A percentile compares a stretch with the other conserved stretches of the same genome.
These are phyloP conservation scores for Phytophthora lateralis DNA, from an alignment of 352 stramenopile species.

Conservation along the genomic window DNA sequence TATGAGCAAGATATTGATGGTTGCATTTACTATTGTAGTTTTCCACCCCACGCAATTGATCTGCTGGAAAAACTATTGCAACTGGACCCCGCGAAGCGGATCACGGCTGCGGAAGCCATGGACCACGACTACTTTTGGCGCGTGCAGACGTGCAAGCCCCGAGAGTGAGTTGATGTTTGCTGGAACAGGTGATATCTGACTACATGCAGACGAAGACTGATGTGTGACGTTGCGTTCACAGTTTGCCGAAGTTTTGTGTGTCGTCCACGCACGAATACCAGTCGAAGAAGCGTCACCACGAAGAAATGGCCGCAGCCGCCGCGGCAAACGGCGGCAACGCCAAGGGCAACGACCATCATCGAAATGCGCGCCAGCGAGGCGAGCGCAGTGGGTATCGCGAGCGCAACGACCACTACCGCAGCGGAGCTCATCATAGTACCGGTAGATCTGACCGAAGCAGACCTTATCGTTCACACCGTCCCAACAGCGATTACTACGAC, in stretches of 20 bases:
- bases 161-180: slow-evolving; percentile 60
- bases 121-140: slow-evolving; percentile 97
- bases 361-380: slow-evolving; percentile 35
- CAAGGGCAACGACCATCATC: slow-evolving; percentile 36
- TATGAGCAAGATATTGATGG: background rate
- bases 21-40: slow-evolving; percentile 38
- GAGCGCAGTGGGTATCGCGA: slow-evolving; percentile 39
- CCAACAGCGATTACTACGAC: slow-evolving; percentile 46
- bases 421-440: slow-evolving; percentile 31
- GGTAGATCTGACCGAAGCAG: slow-evolving; percentile 34
- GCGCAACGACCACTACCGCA: slow-evolving; percentile 40
- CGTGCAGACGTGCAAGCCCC: slow-evolving; percentile 81
- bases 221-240: slow-evolving; percentile 22
- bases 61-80: slow-evolving; percentile 94
- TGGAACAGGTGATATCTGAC: background rate
- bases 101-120: slow-evolving; percentile 94
- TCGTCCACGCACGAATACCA: slow-evolving; percentile 87
- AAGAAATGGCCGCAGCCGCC: slow-evolving; percentile 62
- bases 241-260: slow-evolving; percentile 85
- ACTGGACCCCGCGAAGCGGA: slow-evolving; percentile 93
- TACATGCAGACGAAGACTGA: slow-evolving; percentile 5
- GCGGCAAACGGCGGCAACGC: slow-evolving; percentile 24
- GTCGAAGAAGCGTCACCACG: slow-evolving; percentile 85
- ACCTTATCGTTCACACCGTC: slow-evolving; percentile 36
- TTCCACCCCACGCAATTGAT: slow-evolving; percentile 84